Evolutionary conservation across 805 yeast species (phyloP), one percentile per base, ranked within the genome.

Genomic region (Sugiyamaella floridensis): DNA sequence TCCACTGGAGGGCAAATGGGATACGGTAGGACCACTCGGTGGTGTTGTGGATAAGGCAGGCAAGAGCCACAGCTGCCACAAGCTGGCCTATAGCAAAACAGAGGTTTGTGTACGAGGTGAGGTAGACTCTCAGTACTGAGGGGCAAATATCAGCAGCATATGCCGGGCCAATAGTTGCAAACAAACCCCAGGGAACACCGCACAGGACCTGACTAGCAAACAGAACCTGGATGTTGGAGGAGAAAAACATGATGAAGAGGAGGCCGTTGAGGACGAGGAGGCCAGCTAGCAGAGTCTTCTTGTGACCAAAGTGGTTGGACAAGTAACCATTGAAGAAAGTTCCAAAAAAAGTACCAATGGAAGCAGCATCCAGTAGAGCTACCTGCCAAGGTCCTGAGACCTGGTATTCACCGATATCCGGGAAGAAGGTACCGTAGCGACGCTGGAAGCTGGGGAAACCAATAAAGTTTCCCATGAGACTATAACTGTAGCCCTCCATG

Each of bases 101-200:
- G 49, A 75, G 58, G 62, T 76, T 77, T 52, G 75, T 75, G 55
- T 70, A 74, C 8, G 80, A 72, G 19, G 82, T 74, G 49, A 79
- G 66, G 56, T 75, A 76, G 40, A 69, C 66, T 54, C 83, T 69
- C 50, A 79, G 66, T 6, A 71, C 72, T 6, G 75, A 58, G 0
- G 83, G 83, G 57, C 80, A 73, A 19, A 79, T 77, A 58, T 80
- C 85, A 14, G 80, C 68, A 18, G 83, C 80, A 58, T 80, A 80
- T 1, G 79, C 64, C 6, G 78, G 74, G 2, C 78, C 70, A 57
- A 79, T 61, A 26, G 78, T 71, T 51, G 73, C 78, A 59, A 78
- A 78, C 8, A 72, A 69, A 49, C 85, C 84, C 79, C 81, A 79
- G 56, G 79, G 72, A 26, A 77, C 37, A 14, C 63, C 53, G 12